Evolutionary conservation across 2,329 filamentous ascomycete genomes (phyloP).

Genomic region (Biscogniauxia marginata): DNA sequence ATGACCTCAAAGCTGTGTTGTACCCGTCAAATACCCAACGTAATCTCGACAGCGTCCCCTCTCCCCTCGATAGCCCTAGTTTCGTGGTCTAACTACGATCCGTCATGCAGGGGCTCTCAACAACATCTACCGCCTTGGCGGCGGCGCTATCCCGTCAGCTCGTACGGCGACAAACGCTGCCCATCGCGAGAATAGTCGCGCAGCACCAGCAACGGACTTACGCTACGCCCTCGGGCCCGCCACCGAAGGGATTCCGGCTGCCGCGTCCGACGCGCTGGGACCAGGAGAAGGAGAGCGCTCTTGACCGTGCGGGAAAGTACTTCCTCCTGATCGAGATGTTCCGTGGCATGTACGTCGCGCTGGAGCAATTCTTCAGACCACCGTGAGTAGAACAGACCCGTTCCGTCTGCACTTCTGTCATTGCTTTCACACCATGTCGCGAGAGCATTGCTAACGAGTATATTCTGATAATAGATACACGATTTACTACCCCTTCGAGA

Average conservation of each 20-base stretch:
- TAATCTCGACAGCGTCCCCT: conserved; percentile 16
- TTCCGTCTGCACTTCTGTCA: neutral
- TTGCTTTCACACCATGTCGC: no score
- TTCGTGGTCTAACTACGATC: conserved; percentile 23
- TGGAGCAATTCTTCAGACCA: conserved; percentile 98
- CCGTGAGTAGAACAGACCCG: conserved; percentile 61
- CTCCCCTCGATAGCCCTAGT: conserved; percentile 12
- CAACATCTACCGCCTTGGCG: conserved; percentile 21
- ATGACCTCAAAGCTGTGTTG: conserved; percentile 24
- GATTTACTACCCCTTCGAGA: conserved; percentile 98
- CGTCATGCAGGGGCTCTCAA: conserved; percentile 34
- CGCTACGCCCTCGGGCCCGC: conserved; percentile 73
- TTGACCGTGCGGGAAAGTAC: conserved; percentile 87
- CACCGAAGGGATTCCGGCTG: conserved; percentile 78
- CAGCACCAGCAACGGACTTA: conserved; percentile 38
- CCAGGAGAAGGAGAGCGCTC: conserved; percentile 69
- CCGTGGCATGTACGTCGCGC: conserved; percentile 93
- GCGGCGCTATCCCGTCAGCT: conserved; percentile 33
- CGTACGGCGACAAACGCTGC: conserved; percentile 28
- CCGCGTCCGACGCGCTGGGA: conserved; percentile 75
- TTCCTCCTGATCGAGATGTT: conserved; percentile 96
- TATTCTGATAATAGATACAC: conserved; percentile 67
- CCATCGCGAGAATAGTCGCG: conserved; percentile 33
- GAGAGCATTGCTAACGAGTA: neutral
- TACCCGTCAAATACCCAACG: conserved; percentile 15